Evolutionary conservation across 1,139 yeast species (phyloP).

Genomic region (Taphrina confusa): DNA sequence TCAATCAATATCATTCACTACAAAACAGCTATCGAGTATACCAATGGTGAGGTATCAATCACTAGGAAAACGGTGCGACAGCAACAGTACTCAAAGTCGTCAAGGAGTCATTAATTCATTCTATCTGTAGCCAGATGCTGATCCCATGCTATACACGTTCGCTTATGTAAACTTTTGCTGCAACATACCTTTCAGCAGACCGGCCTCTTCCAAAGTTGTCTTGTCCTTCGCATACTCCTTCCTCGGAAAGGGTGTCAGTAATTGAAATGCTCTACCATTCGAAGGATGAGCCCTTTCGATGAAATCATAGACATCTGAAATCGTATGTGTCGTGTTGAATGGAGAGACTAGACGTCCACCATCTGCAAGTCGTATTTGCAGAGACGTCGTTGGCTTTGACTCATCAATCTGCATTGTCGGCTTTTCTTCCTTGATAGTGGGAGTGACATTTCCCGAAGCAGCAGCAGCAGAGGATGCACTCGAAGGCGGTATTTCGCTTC

Average conservation of each 20-base stretch:
- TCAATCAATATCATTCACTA: no score
- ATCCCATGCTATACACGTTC: neutral
- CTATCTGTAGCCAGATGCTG: no score
- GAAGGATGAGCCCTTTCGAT: slow-evolving; percentile 49
- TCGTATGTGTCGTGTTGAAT: slow-evolving; percentile 66
- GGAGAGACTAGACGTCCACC: slow-evolving; percentile 70
- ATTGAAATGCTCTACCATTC: slow-evolving; percentile 54
- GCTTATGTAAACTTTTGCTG: slow-evolving; percentile 68
- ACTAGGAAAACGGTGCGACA: no score
- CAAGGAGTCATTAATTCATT: no score
- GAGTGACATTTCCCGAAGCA: slow-evolving; percentile 39
- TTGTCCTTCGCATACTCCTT: slow-evolving; percentile 64
- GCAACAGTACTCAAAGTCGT: no score
- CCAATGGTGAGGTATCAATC: no score
- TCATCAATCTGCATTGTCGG: slow-evolving; percentile 37
- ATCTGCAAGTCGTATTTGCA: slow-evolving; percentile 82
- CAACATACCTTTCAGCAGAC: slow-evolving; percentile 78
- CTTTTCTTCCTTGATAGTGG: neutral
- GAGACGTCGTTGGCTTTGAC: slow-evolving; percentile 48
- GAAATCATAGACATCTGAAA: slow-evolving; percentile 68
- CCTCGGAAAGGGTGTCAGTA: slow-evolving; percentile 84
- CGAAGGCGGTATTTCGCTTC: slow-evolving; percentile 46
- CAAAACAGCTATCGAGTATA: no score
- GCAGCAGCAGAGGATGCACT: slow-evolving; percentile 40
- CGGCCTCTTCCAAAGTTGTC: slow-evolving; percentile 68